A percentile compares a stretch with the other conserved stretches of the same genome.
Evolutionary conservation across 2,329 filamentous ascomycete species (phyloP).

Genomic region (Pseudogymnoascus sp.): DNA sequence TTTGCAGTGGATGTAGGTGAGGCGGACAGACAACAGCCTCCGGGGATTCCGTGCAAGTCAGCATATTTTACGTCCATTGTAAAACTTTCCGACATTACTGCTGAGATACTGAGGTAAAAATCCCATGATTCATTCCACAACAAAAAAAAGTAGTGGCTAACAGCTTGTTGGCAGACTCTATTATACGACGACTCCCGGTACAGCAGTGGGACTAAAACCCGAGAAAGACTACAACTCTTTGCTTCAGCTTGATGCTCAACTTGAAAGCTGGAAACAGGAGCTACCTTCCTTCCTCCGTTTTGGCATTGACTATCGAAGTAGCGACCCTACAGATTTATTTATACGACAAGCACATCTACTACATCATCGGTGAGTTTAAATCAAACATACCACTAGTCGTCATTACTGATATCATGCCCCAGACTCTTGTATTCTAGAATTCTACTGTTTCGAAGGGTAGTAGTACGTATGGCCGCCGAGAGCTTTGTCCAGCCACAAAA

Average conservation of each 20-base stretch:
- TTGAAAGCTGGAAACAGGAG: not conserved
- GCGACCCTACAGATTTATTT: not conserved
- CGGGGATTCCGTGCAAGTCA: not conserved
- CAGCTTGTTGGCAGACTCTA: not conserved
- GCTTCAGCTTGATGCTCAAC: not conserved
- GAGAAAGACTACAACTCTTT: not conserved
- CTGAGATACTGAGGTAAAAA: not conserved
- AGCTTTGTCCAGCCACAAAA: not conserved
- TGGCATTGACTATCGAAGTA: not conserved
- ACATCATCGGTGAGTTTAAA: conserved; percentile 3
- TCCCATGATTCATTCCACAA: not conserved
- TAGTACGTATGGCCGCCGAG: not conserved
- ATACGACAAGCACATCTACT: conserved; percentile 6
- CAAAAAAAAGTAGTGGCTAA: not conserved
- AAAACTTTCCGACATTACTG: not conserved
- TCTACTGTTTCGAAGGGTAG: not conserved
- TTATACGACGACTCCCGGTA: not conserved
- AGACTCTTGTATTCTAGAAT: conserved; percentile 6
- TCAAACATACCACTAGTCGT: not conserved
- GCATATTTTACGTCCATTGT: conserved; percentile 7
- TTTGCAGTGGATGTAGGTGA: not conserved
- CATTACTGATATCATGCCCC: not conserved
- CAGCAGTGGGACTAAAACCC: not conserved
- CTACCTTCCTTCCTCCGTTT: not conserved
- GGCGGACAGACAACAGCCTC: not conserved